These are phyloP conservation scores for Fusarium sp. DNA, from an alignment of 2,329 filamentous ascomycete species.

Conservation along the genomic window DNA sequence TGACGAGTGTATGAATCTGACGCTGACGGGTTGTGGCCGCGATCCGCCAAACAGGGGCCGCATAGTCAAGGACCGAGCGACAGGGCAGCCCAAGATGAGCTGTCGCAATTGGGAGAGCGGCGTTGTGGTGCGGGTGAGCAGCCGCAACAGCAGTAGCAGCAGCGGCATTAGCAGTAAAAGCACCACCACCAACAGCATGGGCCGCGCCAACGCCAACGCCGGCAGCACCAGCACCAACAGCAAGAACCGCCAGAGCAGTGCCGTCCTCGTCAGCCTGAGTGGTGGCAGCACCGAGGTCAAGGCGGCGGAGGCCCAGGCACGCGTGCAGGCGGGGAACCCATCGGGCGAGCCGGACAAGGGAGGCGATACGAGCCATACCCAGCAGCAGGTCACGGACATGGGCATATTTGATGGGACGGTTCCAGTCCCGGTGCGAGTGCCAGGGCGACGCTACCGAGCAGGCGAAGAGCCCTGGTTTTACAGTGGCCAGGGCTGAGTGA, in stretches of 20 bases:
- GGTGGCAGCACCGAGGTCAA: constrained; percentile 33
- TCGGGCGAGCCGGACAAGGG: constrained; percentile 34
- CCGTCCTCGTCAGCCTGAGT: constrained; percentile 5
- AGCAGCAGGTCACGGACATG: constrained; percentile 31
- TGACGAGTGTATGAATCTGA: constrained; percentile 40
- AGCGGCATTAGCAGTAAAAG: constrained; percentile 17
- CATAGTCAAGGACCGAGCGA: constrained; percentile 75
- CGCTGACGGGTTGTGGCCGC: constrained; percentile 36
- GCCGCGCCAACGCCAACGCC: constrained; percentile 1
- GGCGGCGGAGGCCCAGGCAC: constrained; percentile 37
- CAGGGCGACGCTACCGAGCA: constrained; percentile 63
- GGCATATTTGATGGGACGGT: constrained; percentile 65
- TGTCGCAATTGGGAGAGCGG: constrained; percentile 98
- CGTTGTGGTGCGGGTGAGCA: constrained; percentile 75
- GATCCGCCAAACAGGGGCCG: constrained; percentile 72
- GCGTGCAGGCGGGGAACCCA: constrained; percentile 31
- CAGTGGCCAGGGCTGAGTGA: constrained; percentile 40
- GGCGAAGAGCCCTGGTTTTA: constrained; percentile 59
- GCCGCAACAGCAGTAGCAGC: constrained; percentile 29
- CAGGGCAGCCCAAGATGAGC: constrained; percentile 78
- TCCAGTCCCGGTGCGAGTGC: constrained; percentile 74
- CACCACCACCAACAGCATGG: constrained; percentile 19
- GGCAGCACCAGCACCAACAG: constrained; percentile 29
- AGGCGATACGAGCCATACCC: constrained; percentile 32
- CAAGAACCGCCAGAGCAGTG: constrained; percentile 5